phyloP scores from a whole-genome alignment of 2,329 filamentous ascomycete genomes.

The Neurospora sp. region DNA sequence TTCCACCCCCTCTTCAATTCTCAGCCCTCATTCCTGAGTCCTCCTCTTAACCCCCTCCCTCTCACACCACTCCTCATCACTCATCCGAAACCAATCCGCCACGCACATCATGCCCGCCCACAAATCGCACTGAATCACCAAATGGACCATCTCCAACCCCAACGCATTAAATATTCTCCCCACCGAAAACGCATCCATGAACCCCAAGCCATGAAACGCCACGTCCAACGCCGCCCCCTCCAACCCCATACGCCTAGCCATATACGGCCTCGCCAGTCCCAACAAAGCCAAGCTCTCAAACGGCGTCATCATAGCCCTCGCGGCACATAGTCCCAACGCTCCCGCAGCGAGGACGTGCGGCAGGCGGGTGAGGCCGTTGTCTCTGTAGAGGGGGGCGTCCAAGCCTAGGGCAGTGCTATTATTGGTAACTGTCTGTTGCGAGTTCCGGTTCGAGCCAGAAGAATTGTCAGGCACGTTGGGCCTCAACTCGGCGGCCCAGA shows the following conservation, averaged over 20 bases:
- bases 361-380: conserved; percentile 39
- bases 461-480: conserved; percentile 27
- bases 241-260: conserved; percentile 22
- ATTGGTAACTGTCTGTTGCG: neutral
- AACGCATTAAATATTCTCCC: conserved; percentile 35
- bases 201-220: conserved; percentile 29
- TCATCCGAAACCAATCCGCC: conserved; percentile 12
- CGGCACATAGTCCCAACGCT: conserved; percentile 33
- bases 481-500: conserved; percentile 50
- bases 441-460: neutral
- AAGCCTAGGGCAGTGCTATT: neutral
- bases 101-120: conserved; percentile 33
- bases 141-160: conserved; percentile 33
- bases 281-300: conserved; percentile 37
- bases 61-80: conserved; percentile 17
- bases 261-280: conserved; percentile 31
- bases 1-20: neutral
- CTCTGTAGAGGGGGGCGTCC: conserved; percentile 20
- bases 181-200: conserved; percentile 28
- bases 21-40: neutral
- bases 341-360: conserved; percentile 38
- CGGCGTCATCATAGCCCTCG: conserved; percentile 34
- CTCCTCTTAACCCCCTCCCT: conserved; percentile 4
- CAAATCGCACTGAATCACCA: conserved; percentile 33
- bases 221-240: conserved; percentile 14